Percentiles rank a stretch among this genome's conserved stretches.
Conservation (phyloP, 352 stramenopile species). For the Phytophthora agathidicida region DNA sequence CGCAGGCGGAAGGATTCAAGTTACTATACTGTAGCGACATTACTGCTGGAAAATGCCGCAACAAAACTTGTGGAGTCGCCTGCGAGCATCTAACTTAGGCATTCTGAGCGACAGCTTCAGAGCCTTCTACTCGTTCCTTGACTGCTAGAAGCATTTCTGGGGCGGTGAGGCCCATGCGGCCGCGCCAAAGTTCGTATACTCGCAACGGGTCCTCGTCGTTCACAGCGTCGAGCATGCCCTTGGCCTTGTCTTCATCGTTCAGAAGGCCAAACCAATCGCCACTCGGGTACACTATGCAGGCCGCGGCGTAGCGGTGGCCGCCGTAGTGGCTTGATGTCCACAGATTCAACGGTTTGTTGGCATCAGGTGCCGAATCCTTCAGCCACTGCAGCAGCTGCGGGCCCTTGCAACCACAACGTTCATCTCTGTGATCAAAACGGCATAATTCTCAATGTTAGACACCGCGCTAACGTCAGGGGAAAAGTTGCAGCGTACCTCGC, state of each 20-base stretch:
- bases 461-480: neutral
- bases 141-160: constrained; percentile 57
- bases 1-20: neutral
- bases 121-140: constrained; percentile 23
- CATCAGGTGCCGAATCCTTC: constrained; percentile 33
- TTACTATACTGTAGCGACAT: neutral
- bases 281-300: constrained; percentile 76
- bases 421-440: constrained; percentile 42
- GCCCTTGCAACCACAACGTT: constrained; percentile 75
- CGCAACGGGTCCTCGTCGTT: constrained; percentile 48
- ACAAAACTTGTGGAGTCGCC: too few species aligned
- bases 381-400: constrained; percentile 75
- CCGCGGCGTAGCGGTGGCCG: constrained; percentile 74
- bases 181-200: constrained; percentile 64
- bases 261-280: constrained; percentile 81
- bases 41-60: neutral
- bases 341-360: constrained; percentile 50
- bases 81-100: constrained; percentile 18
- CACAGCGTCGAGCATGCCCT: constrained; percentile 48
- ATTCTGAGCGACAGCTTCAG: constrained; percentile 20
- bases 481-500: constrained; percentile 18
- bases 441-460: constrained; percentile 15
- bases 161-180: constrained; percentile 59
- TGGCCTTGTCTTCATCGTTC: constrained; percentile 58
- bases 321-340: constrained; percentile 76